Evolutionary conservation across 306 rosid genomes (phyloP).

Genomic region (Luffa aegyptiaca): DNA sequence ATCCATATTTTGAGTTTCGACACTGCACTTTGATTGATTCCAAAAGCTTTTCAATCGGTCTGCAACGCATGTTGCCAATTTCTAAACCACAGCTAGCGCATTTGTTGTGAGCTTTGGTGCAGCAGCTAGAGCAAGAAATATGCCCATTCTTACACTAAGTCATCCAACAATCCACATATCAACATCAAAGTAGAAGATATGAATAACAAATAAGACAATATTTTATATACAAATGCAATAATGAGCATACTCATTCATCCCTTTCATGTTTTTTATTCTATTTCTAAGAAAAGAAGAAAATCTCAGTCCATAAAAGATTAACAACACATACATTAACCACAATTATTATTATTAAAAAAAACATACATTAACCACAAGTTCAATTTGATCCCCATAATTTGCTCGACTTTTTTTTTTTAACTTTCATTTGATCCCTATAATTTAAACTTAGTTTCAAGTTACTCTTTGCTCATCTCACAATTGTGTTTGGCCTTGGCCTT

Average conservation of each 20-base stretch:
- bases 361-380: background rate
- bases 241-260: background rate
- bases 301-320: background rate
- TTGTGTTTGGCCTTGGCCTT: background rate
- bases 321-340: background rate
- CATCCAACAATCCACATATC: slow-evolving; percentile 9
- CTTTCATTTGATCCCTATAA: background rate
- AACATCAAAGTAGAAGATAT: background rate
- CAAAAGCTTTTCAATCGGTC: slow-evolving; percentile 57
- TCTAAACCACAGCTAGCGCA: slow-evolving; percentile 55
- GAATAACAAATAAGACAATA: background rate
- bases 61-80: slow-evolving; percentile 61
- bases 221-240: background rate
- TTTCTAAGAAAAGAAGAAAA: background rate
- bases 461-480: background rate
- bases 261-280: background rate
- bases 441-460: background rate
- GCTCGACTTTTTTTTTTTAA: too few relatives aligned
- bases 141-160: slow-evolving; percentile 83
- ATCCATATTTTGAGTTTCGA: slow-evolving; percentile 40
- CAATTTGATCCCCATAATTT: background rate
- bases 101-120: slow-evolving; percentile 33
- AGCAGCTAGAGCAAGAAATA: slow-evolving; percentile 58
- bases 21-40: slow-evolving; percentile 54
- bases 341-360: too few relatives aligned